Evolutionary conservation across 2,329 filamentous ascomycete species (phyloP).

Genomic region (Fusarium newnesense): DNA sequence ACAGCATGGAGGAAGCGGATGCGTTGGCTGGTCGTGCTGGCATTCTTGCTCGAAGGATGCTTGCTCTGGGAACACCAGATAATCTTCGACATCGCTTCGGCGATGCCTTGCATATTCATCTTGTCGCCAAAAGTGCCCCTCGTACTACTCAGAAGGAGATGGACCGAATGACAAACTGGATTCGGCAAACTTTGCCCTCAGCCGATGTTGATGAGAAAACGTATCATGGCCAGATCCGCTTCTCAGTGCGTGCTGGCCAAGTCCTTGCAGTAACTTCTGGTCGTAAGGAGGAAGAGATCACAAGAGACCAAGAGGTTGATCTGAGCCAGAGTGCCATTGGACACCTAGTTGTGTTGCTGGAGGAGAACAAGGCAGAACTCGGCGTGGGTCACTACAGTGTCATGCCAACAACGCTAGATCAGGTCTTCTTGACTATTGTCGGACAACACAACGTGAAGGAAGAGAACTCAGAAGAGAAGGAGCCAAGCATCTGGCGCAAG

Average conservation of each 20-base stretch:
- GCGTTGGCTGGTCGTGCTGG: constrained; percentile 85
- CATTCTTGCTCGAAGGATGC: constrained; percentile 86
- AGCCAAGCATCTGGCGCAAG: constrained; percentile 39
- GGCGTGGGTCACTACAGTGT: constrained; percentile 89
- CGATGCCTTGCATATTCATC: constrained; percentile 81
- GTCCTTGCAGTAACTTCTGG: constrained; percentile 45
- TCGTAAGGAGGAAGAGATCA: constrained; percentile 38
- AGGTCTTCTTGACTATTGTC: constrained; percentile 90
- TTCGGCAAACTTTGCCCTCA: constrained; percentile 67
- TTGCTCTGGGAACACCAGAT: constrained; percentile 82
- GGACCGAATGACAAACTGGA: constrained; percentile 72
- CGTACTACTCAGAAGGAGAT: constrained; percentile 78
- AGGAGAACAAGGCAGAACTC: constrained; percentile 73
- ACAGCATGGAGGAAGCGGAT: constrained; percentile 95
- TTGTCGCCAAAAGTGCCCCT: constrained; percentile 80
- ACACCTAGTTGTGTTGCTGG: constrained; percentile 75
- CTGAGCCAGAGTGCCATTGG: constrained; percentile 67
- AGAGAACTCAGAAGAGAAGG: constrained; percentile 65
- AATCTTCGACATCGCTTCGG: constrained; percentile 79
- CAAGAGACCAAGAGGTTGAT: constrained; percentile 30
- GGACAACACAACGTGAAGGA: constrained; percentile 81
- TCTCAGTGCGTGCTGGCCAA: constrained; percentile 72
- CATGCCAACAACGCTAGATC: constrained; percentile 85
- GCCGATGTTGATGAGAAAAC: constrained; percentile 77
- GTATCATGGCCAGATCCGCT: constrained; percentile 89